Conservation (phyloP, 768 basidiomycete species). For the Tricholoma hemisulphureum region DNA sequence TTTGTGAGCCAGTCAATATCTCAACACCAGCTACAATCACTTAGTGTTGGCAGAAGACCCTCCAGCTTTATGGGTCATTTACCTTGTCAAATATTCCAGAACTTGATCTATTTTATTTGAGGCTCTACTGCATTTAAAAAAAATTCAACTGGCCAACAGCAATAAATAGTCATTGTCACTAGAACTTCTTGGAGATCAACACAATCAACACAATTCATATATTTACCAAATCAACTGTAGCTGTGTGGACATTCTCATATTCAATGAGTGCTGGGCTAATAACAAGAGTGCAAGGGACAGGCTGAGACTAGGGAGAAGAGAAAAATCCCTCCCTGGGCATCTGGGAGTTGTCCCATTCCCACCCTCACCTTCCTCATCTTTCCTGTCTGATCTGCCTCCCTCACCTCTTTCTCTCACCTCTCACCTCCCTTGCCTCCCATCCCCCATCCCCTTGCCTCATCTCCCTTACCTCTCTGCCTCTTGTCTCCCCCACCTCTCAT, state of each 20-base stretch:
- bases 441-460: not conserved
- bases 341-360: not conserved
- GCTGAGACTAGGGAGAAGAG: not conserved
- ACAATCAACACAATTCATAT: not conserved
- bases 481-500: too few species aligned
- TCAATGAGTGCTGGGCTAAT: too few species aligned
- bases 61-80: not conserved
- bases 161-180: too few species aligned
- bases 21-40: too few species aligned
- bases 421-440: not conserved
- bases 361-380: not conserved
- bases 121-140: not conserved
- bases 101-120: not conserved
- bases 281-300: too few species aligned
- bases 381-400: not conserved
- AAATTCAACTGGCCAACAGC: not conserved
- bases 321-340: not conserved
- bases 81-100: not conserved
- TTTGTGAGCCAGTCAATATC: too few species aligned
- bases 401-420: not conserved
- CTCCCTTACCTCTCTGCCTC: not conserved
- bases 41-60: too few species aligned
- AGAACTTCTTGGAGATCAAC: not conserved
- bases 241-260: not conserved
- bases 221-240: not conserved